Evolutionary conservation across 176 grass and related monocot genomes (phyloP), one percentile per base, ranked within the genome.

Genomic region (Avena sativa): DNA sequence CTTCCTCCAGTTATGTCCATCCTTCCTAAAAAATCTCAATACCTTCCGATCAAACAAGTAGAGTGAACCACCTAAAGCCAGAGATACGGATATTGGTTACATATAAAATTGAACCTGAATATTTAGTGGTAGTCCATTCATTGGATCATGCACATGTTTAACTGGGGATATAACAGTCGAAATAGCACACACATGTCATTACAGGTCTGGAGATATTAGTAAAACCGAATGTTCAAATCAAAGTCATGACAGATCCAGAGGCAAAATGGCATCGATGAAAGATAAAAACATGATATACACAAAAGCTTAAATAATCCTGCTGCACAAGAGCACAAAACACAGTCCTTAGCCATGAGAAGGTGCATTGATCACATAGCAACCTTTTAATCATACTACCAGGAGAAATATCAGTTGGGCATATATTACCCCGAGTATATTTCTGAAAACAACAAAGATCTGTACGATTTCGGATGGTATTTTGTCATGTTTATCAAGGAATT

Each of bases 41-140:
- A 94, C 88, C 83, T 98, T 98, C 57, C 96, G 96, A 91, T 98
- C 96, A 89, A 98, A 98, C 78, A 98, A 91, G 89, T 94, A 98
- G 76, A 98, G 93, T 11, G 92, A 95, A 85, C 96, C 96, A 91
- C 96, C 96, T 98, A 89, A 48, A 80, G 28, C 23, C 17, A 95
- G 17, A 71, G 4, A 88, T 86, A 34, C 12, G 83, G 63, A 84
- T 81, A 62, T 84, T 61, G 43, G 20, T 8, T 16, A 84, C 36
- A 74, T 30, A 74, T 51, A 43, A 43, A 81, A 23, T 47, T 78
- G 71, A 79, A 74, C 43, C 9, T 51, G 60, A 36, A 43, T 64
- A 48, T 32, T 62, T 60, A 46, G 48, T 59, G 25, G 57, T 16
- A 86, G 53, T 63, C 78, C 16, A 66, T 36, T 8, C 11, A 48